phyloP scores from a whole-genome alignment of 345 rosid genomes.

The Hibiscus mutabilis region DNA sequence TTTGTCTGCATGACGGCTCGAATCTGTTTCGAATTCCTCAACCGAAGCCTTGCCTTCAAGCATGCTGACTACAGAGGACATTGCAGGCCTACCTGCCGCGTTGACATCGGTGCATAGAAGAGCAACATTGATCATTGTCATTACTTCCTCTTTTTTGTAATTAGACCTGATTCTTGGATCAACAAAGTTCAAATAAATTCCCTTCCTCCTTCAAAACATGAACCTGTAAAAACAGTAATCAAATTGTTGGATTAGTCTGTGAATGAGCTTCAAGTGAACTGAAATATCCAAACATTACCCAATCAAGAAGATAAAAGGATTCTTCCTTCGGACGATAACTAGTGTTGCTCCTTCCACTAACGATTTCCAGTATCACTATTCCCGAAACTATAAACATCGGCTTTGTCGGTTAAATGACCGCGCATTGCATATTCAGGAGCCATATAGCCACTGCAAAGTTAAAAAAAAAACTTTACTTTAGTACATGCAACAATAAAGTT shows the following conservation, averaged over 20 bases:
- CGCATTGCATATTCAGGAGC: conserved; percentile 43
- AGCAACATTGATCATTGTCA: conserved; percentile 39
- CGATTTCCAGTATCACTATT: conserved; percentile 32
- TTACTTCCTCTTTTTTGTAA: conserved; percentile 35
- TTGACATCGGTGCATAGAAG: conserved; percentile 35
- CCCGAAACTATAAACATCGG: conserved; percentile 38
- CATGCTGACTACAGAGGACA: conserved; percentile 54
- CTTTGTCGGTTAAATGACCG: conserved; percentile 37
- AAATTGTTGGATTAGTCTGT: neutral
- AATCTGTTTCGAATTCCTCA: conserved; percentile 10
- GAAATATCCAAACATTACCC: conserved; percentile 14
- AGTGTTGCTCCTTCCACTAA: conserved; percentile 30
- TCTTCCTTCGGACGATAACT: conserved; percentile 19
- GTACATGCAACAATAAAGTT: neutral
- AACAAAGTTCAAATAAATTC: conserved; percentile 27
- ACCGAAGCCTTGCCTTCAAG: conserved; percentile 39
- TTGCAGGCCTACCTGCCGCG: conserved; percentile 37
- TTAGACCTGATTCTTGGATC: conserved; percentile 36
- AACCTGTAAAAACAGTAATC: conserved; percentile 20
- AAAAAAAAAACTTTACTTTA: neutral
- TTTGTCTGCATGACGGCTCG: neutral
- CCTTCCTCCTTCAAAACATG: conserved; percentile 32
- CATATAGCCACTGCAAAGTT: conserved; percentile 33
- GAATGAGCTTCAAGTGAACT: neutral
- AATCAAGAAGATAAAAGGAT: conserved; percentile 29